Evolutionary conservation across 768 basidiomycete genomes (phyloP).

Genomic region (Stropharia rugosoannulata): DNA sequence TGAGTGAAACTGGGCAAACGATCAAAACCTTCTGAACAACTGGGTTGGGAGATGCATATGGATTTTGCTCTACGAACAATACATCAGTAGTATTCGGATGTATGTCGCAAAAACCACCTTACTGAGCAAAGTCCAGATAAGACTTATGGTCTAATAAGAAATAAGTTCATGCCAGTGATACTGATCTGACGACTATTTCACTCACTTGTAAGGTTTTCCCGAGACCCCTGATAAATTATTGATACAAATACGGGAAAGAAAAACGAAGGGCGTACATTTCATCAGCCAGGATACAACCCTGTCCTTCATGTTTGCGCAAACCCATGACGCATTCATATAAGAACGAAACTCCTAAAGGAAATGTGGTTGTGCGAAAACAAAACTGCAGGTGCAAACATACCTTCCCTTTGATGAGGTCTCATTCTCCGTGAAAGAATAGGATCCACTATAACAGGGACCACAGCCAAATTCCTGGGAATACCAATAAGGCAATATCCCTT

Average conservation of each 20-base stretch:
- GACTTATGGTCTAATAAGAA: constrained; percentile 70
- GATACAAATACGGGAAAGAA: background rate
- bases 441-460: constrained; percentile 87
- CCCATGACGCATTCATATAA: constrained; percentile 98
- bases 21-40: constrained; percentile 81
- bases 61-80: constrained; percentile 69
- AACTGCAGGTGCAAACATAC: constrained; percentile 28
- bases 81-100: background rate
- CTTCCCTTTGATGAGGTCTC: constrained; percentile 89
- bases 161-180: constrained; percentile 1
- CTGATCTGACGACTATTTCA: background rate
- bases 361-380: background rate
- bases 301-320: constrained; percentile 83
- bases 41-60: constrained; percentile 57
- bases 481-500: constrained; percentile 2
- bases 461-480: constrained; percentile 48
- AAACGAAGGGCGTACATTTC: constrained; percentile 67
- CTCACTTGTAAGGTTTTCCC: constrained; percentile 90
- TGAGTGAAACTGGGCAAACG: constrained; percentile 90
- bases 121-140: constrained; percentile 94
- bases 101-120: constrained; percentile 20
- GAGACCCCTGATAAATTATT: constrained; percentile 63
- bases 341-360: constrained; percentile 67
- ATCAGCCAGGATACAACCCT: constrained; percentile 95
- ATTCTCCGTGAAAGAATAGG: constrained; percentile 76